A percentile compares a stretch with the other conserved stretches of the same genome.
phyloP scores from a whole-genome alignment of 768 basidiomycete species.

The Boletus tomentosulus region DNA sequence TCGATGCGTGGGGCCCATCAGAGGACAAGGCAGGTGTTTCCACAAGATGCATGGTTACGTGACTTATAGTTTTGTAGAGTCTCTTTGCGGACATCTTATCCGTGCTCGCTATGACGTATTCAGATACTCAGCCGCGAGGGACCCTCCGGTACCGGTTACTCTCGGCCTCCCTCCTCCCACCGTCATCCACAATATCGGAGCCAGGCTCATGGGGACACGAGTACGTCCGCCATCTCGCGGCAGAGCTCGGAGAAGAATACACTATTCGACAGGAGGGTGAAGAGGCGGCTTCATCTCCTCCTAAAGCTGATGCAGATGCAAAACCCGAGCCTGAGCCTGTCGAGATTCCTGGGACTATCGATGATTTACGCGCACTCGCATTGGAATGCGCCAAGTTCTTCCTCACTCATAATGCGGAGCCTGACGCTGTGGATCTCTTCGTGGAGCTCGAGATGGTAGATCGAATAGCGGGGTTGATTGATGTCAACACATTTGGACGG shows the following conservation, averaged over 20 bases:
- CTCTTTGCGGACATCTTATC: constrained; percentile 96
- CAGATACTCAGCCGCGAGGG: constrained; percentile 93
- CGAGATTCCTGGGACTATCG: constrained; percentile 49
- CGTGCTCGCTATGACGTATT: constrained; percentile 99
- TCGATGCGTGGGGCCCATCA: constrained; percentile 76
- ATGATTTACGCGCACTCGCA: constrained; percentile 73
- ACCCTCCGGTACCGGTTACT: constrained; percentile 91
- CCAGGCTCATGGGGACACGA: constrained; percentile 99
- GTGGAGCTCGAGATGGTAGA: constrained; percentile 90
- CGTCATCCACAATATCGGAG: constrained; percentile 67
- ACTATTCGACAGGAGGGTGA: constrained; percentile 59
- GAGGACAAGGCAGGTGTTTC: constrained; percentile 51
- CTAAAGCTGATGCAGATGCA: constrained; percentile 28
- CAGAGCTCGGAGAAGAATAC: constrained; percentile 95
- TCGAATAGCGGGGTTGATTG: constrained; percentile 71
- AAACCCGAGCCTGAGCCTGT: constrained; percentile 34
- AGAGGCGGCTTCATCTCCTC: constrained; percentile 21
- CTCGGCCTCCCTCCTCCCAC: constrained; percentile 63
- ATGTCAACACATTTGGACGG: constrained; percentile 80
- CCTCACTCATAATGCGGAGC: constrained; percentile 92
- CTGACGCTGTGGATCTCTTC: constrained; percentile 93
- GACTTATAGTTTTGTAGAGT: constrained; percentile 46
- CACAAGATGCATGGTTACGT: not conserved
- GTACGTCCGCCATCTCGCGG: constrained; percentile 94
- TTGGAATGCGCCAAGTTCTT: constrained; percentile 87